Base-by-base conservation (phyloP, 768 basidiomycete genomes). In the Mycena crocata region DNA sequence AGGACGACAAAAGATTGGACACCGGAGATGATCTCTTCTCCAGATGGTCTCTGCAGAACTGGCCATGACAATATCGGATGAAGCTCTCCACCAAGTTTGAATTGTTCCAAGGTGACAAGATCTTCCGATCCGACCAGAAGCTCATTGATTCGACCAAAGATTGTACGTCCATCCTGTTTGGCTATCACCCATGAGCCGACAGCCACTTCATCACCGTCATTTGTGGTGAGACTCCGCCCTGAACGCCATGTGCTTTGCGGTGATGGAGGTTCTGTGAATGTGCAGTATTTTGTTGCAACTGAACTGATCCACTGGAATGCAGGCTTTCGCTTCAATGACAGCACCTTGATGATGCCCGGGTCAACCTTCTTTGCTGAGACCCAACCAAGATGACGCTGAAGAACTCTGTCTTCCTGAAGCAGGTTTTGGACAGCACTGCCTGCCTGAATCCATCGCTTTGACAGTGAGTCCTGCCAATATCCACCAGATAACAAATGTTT, bases 401-500 rank as follows among this genome's bases (percentile, higher is more conserved):
- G 24, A 8, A 39, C 42, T 14, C 26, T 48, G n/a, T 65, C 35
- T 9, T 8, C 56, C 9, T 30, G 30, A 21, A 68, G 35, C n/a
- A 52, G 19, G 23, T 50, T 24, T 8, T 30, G 57, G 13, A 69
- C 67, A 2, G 42, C 55, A 2, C 8, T 7, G 5, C 70, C 67
- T 2, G 70, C 62, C 12, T 48, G 34, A 5, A 62, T 37, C 69
- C 70, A 71, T 26, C 2, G 5, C 19, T 34, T 54, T n/a, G 17
- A 30, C n/a, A 19, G 23, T 31, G 49, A 21, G n/a, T 58, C 24
- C 30, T 49, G 12, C 64, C 71, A 55, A 69, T 71, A 46, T 48
- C 77, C 66, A 50, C 76, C 28, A 49, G 49, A n/a, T 54, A 70
- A 10, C 55, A 71, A 2, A 24, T 69, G 55, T 71, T 68, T 66